phyloP scores from a whole-genome alignment of 225 moss, liverwort and hornwort species.

The Lunularia cruciata region DNA sequence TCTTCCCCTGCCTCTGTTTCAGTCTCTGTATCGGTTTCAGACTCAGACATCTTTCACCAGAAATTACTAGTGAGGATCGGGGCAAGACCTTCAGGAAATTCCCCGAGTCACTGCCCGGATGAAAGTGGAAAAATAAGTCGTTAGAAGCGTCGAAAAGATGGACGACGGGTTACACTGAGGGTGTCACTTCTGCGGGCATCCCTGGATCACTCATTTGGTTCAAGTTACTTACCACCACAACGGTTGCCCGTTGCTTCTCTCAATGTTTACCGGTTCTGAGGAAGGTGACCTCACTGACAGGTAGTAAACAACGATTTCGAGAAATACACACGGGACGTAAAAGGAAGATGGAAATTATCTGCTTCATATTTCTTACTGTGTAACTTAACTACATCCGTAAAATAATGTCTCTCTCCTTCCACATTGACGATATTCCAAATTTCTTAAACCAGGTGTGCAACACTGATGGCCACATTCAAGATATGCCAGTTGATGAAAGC shows the following conservation, averaged over 20 bases:
- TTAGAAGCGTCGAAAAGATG: not conserved
- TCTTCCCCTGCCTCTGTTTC: slow-evolving; percentile 32
- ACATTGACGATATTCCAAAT: too few species aligned
- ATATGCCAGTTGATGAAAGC: too few species aligned
- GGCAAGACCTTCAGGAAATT: not conserved
- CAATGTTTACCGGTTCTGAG: not conserved
- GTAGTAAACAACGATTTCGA: too few species aligned
- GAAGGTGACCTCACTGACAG: not conserved
- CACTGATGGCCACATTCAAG: too few species aligned
- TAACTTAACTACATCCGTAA: too few species aligned
- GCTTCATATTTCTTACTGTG: too few species aligned
- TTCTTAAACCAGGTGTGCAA: too few species aligned
- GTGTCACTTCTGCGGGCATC: not conserved
- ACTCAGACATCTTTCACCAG: slow-evolving; percentile 21
- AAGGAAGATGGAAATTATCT: too few species aligned
- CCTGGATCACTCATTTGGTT: not conserved
- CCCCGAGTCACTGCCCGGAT: not conserved
- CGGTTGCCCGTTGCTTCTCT: not conserved
- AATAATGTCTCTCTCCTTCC: too few species aligned
- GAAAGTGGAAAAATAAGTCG: not conserved
- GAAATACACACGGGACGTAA: too few species aligned
- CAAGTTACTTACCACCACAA: slow-evolving; percentile 1
- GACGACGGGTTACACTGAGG: not conserved
- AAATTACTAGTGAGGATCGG: not conserved
- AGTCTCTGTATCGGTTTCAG: slow-evolving; percentile 23